Evolutionary conservation across 495 filamentous ascomycete species (phyloP).

Genomic region (Xylaria venustula): DNA sequence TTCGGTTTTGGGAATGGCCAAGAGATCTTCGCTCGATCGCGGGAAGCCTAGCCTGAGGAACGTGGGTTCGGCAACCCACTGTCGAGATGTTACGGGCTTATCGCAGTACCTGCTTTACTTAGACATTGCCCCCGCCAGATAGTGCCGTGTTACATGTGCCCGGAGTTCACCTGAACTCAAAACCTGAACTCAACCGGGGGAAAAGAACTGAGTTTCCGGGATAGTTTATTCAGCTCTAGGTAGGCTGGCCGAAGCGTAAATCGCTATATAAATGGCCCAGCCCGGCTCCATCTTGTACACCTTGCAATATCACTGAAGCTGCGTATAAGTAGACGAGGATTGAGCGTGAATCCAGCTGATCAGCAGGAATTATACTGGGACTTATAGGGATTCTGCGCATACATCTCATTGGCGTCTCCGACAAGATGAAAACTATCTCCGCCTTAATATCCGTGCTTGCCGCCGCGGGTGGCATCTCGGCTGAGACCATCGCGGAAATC

Average conservation of each 20-base stretch:
- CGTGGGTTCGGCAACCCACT: constrained; percentile 18
- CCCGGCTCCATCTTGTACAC: no score
- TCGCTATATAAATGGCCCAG: no score
- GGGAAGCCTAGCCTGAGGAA: constrained; percentile 10
- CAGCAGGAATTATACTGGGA: neutral
- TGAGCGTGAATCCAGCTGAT: neutral
- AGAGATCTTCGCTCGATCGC: constrained; percentile 6
- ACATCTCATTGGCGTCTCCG: neutral
- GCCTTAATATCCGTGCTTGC: constrained; percentile 1
- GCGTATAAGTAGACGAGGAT: no score
- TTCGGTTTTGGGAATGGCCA: constrained; percentile 28
- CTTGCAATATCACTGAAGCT: no score
- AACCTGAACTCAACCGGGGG: no score
- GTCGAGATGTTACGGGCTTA: constrained; percentile 12
- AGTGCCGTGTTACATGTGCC: no score
- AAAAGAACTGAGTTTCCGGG: neutral
- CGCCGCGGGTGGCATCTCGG: constrained; percentile 22
- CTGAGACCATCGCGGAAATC: constrained; percentile 58
- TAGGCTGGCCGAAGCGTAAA: no score
- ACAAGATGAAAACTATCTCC: constrained; percentile 10
- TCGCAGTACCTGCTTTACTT: neutral
- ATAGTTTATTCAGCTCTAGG: neutral
- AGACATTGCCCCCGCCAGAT: neutral
- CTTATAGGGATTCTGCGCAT: no score
- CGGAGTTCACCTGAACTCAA: neutral